phyloP scores from a whole-genome alignment of 345 rosid species.

The Lumnitzera racemosa region DNA sequence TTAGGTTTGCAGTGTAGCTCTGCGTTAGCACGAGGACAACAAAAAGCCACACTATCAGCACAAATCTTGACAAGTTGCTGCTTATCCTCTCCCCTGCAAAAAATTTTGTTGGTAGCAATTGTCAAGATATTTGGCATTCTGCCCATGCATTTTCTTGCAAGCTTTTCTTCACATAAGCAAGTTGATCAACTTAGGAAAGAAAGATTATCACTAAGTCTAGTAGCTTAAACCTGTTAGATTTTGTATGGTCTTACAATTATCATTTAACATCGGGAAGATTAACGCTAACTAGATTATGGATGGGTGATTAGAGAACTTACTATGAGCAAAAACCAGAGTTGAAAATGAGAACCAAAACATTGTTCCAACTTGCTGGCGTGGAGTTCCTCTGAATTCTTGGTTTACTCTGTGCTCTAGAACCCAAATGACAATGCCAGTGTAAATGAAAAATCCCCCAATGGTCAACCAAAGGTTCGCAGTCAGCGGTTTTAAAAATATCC shows the following conservation, averaged over 20 bases:
- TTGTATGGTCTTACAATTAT: too few relatives aligned
- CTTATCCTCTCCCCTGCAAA: conserved; percentile 53
- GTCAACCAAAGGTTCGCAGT: conserved; percentile 31
- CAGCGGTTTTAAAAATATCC: conserved; percentile 41
- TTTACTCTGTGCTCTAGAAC: conserved; percentile 26
- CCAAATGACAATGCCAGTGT: conserved; percentile 23
- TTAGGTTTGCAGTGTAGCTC: conserved; percentile 68
- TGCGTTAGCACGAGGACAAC: conserved; percentile 57
- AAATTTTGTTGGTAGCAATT: too few relatives aligned
- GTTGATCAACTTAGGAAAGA: too few relatives aligned
- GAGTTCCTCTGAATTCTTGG: conserved; percentile 20
- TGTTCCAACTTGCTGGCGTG: conserved; percentile 10
- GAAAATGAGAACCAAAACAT: conserved; percentile 31
- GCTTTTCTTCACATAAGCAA: too few relatives aligned
- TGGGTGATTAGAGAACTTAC: conserved; percentile 10
- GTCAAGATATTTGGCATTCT: too few relatives aligned
- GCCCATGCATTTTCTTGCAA: too few relatives aligned
- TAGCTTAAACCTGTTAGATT: too few relatives aligned
- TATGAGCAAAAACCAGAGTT: conserved; percentile 27
- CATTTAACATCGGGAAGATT: too few relatives aligned
- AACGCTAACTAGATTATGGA: background rate
- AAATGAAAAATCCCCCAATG: conserved; percentile 11
- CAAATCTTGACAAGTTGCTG: conserved; percentile 34
- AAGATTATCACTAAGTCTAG: too few relatives aligned
- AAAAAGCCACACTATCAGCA: conserved; percentile 61